Percentiles rank a stretch among this genome's conserved stretches.
Conservation (phyloP, 1,139 yeast genomes). For the Pichiaceae sp. region DNA sequence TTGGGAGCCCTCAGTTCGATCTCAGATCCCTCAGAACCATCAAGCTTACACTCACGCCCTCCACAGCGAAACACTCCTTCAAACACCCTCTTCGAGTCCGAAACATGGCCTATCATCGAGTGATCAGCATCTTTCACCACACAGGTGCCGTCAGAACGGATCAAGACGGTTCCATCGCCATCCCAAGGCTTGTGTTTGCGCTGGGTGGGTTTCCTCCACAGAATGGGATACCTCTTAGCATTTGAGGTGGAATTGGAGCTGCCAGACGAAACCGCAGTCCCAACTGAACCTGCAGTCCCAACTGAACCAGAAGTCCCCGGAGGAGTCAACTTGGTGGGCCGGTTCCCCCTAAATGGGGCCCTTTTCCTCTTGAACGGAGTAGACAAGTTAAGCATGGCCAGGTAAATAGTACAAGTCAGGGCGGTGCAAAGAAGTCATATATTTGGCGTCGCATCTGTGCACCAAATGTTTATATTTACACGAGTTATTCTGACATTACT, state of each 20-base stretch:
- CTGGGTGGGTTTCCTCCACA: slow-evolving; percentile 64
- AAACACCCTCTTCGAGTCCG: slow-evolving; percentile 20
- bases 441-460: too few relatives aligned
- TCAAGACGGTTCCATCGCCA: slow-evolving; percentile 66
- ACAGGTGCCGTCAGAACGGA: slow-evolving; percentile 16
- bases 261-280: neutral
- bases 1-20: too few relatives aligned
- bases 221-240: slow-evolving; percentile 31
- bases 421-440: too few relatives aligned
- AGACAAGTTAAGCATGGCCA: too few relatives aligned
- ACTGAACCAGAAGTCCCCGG: neutral
- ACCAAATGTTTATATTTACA: too few relatives aligned
- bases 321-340: neutral
- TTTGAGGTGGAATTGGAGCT: too few relatives aligned
- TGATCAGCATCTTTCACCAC: slow-evolving; percentile 17
- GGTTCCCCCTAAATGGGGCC: too few relatives aligned
- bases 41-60: slow-evolving; percentile 46
- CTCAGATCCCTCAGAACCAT: too few relatives aligned
- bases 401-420: too few relatives aligned
- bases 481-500: too few relatives aligned
- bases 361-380: too few relatives aligned
- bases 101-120: slow-evolving; percentile 11
- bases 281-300: neutral
- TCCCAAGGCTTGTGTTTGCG: slow-evolving; percentile 94
- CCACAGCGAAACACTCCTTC: slow-evolving; percentile 43